phyloP scores from a whole-genome alignment of 169 alveolate species.

The Plasmodium sp. region DNA sequence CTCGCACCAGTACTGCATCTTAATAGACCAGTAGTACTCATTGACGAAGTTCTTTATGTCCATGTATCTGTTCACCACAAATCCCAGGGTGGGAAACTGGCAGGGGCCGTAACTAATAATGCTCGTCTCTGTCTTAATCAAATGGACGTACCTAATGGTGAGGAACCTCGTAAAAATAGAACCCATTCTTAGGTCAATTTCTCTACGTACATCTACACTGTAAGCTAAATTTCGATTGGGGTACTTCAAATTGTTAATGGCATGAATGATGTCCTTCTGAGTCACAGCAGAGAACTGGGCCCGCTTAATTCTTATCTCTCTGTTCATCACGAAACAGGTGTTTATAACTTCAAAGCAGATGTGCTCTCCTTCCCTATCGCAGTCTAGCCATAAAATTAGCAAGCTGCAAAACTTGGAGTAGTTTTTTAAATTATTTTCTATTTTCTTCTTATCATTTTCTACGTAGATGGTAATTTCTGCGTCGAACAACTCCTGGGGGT shows the following conservation, averaged over 20 bases:
- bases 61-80: slow-evolving; percentile 96
- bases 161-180: slow-evolving; percentile 87
- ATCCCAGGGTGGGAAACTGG: slow-evolving; percentile 99
- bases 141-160: slow-evolving; percentile 79
- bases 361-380: slow-evolving; percentile 99
- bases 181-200: slow-evolving; percentile 96
- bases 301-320: slow-evolving; percentile 87
- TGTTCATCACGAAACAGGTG: slow-evolving; percentile 76
- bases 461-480: slow-evolving; percentile 94
- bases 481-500: slow-evolving; percentile 95
- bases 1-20: slow-evolving; percentile 77
- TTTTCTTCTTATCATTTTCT: slow-evolving; percentile 78
- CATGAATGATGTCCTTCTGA: slow-evolving; percentile 92
- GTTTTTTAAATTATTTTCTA: slow-evolving; percentile 90
- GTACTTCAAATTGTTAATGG: slow-evolving; percentile 90
- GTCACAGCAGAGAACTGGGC: slow-evolving; percentile 99
- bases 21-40: slow-evolving; percentile 95
- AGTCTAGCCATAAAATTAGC: slow-evolving; percentile 98
- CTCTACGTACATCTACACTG: slow-evolving; percentile 98
- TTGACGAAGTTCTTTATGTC: slow-evolving; percentile 92
- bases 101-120: slow-evolving; percentile 98
- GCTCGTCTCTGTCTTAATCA: slow-evolving; percentile 82
- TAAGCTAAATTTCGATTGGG: slow-evolving; percentile 95
- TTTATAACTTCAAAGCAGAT: slow-evolving; percentile 98
- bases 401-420: slow-evolving; percentile 91